Evolutionary conservation across 441 rosid genomes (phyloP), one percentile per base, ranked within the genome.

Genomic region (Pelargonium cotyledonis): DNA sequence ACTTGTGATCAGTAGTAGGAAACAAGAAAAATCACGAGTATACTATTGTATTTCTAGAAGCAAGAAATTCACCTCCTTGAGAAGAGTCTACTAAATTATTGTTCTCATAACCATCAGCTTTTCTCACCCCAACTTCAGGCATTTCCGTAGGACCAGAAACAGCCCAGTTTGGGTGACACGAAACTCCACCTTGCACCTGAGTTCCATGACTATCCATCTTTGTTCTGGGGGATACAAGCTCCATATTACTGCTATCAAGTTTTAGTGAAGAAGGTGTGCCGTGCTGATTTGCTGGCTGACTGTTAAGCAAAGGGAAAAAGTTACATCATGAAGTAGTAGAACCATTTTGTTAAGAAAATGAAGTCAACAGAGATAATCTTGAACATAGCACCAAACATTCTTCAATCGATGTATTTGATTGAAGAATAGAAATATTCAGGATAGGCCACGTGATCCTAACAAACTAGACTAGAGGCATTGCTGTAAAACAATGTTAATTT

Each of bases 1-100:
- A 61, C 74, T 74, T 60, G 19, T n/a, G 60, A 53, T 15, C 60
- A 53, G 60, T 47, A 66, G 11, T 47, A 66, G 11, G 35, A 21
- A 43, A 46, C 55, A 68, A 23, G 9, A 41, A 38, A 49, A 73
- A 63, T 35, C 6, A 62, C 43, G 8, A 49, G 60, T 53, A 31
- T 31, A 15, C 60, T 5, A 49, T 53, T 38, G 63, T 9, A 67
- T 51, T 65, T 26, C 51, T 60, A 1, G 60, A 55, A 41, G 23
- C 18, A 16, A 46, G 26, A 40, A 58, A 35, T 46, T 61, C 66
- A 90, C 92, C 91, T 81, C 87, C 90, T 77, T 80, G 85, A 9
- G 78, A 65, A 70, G 21, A 15, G 15, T 53, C 60, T 15, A 53
- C 60, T 53, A 5, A 1, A 15, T 53, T 53, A 15, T 53, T 53